These are phyloP conservation scores for Beauveria bassiana DNA, from an alignment of 2,329 filamentous ascomycete species.

Conservation along the genomic window DNA sequence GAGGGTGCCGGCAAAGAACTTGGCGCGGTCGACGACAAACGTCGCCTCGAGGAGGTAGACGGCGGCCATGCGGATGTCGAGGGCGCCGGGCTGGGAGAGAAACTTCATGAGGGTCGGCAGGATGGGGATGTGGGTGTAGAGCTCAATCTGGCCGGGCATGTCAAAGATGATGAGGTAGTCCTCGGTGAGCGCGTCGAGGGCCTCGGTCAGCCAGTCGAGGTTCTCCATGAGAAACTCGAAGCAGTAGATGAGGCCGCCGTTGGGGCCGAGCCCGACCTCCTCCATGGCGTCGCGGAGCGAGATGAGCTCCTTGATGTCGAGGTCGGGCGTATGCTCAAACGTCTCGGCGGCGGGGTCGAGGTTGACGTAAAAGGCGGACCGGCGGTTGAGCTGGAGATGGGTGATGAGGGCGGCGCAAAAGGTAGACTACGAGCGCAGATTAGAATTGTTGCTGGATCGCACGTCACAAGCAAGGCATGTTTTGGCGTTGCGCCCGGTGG, in stretches of 20 bases:
- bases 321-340: constrained; percentile 84
- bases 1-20: constrained; percentile 93
- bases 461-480: background rate
- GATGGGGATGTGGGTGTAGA: constrained; percentile 95
- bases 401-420: constrained; percentile 93
- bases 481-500: background rate
- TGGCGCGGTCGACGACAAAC: constrained; percentile 90
- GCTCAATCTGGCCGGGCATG: constrained; percentile 97
- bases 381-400: constrained; percentile 80
- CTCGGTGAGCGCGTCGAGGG: constrained; percentile 77
- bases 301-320: constrained; percentile 94
- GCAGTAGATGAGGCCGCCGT: constrained; percentile 90
- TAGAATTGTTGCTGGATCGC: background rate
- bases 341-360: constrained; percentile 92
- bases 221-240: constrained; percentile 95
- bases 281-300: constrained; percentile 95
- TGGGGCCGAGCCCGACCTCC: constrained; percentile 81
- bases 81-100: constrained; percentile 66
- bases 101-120: constrained; percentile 77
- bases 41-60: constrained; percentile 92
- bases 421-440: constrained; percentile 54
- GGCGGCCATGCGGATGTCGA: constrained; percentile 89
- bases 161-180: constrained; percentile 97
- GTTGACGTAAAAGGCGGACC: constrained; percentile 97
- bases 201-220: constrained; percentile 81